These are phyloP conservation scores for Sarocladiaceae sp. DNA, from an alignment of 2,329 filamentous ascomycete genomes.

Conservation along the genomic window DNA sequence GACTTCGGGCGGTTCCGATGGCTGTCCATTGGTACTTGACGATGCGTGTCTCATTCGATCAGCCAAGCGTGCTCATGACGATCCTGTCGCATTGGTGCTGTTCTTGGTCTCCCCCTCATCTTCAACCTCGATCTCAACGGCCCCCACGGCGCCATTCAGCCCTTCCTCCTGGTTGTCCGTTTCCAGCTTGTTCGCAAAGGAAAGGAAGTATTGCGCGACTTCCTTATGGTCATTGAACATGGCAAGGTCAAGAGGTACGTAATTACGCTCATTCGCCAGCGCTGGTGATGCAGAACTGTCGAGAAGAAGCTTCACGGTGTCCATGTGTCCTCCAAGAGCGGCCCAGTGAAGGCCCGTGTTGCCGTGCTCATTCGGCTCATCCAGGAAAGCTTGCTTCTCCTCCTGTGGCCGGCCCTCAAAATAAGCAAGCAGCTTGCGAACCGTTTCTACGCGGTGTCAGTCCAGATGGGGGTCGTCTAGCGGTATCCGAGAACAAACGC, in stretches of 20 bases:
- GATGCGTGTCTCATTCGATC: not conserved
- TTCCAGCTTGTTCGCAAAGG: conserved; percentile 42
- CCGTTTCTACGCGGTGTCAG: conserved; percentile 30
- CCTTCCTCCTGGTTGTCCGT: conserved; percentile 39
- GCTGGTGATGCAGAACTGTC: conserved; percentile 71
- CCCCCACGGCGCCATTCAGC: conserved; percentile 30
- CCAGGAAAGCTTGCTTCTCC: conserved; percentile 49
- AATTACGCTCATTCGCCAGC: conserved; percentile 75
- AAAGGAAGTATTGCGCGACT: conserved; percentile 55
- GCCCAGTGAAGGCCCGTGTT: conserved; percentile 96
- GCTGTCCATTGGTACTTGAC: not conserved
- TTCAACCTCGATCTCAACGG: conserved; percentile 31
- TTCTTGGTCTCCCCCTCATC: conserved; percentile 21
- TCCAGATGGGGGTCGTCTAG: not conserved
- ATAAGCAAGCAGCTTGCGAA: conserved; percentile 35
- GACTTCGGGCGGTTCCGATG: not conserved
- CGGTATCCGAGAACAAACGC: conserved; percentile 21
- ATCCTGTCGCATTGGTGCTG: conserved; percentile 8
- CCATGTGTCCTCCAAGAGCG: conserved; percentile 78
- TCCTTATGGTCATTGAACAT: conserved; percentile 62
- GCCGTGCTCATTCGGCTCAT: conserved; percentile 69
- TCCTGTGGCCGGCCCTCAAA: conserved; percentile 33
- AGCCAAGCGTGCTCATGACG: not conserved
- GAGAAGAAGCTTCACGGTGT: conserved; percentile 70
- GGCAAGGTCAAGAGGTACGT: conserved; percentile 71